Percentiles rank a stretch among this genome's conserved stretches.
These are phyloP conservation scores for Metschnikowia chrysomelidarum DNA, from an alignment of 805 yeast species.

Conservation along the genomic window DNA sequence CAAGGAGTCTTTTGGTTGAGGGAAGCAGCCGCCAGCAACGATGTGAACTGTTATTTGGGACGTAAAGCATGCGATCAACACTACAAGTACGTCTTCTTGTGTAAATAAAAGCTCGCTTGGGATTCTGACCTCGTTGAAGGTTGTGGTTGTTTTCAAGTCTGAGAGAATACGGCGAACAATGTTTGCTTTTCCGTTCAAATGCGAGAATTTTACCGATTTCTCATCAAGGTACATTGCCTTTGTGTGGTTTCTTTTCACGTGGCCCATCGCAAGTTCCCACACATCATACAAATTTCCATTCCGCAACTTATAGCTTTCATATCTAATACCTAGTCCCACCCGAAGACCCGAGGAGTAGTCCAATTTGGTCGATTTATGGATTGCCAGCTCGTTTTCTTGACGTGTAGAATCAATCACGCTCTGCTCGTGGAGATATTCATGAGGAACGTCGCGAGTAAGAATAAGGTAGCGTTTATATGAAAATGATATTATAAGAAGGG, in stretches of 20 bases:
- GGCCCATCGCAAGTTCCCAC: slow-evolving; percentile 52
- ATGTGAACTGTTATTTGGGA: slow-evolving; percentile 41
- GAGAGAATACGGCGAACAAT: slow-evolving; percentile 20
- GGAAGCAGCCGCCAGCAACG: slow-evolving; percentile 26
- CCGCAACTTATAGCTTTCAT: slow-evolving; percentile 59
- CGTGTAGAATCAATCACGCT: slow-evolving; percentile 64
- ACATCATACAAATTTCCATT: slow-evolving; percentile 76
- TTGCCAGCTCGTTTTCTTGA: slow-evolving; percentile 66
- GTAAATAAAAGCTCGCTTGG: slow-evolving; percentile 23
- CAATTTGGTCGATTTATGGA: slow-evolving; percentile 70
- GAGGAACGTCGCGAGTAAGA: slow-evolving; percentile 53
- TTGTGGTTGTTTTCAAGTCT: neutral
- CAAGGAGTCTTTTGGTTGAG: neutral
- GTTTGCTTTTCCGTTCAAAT: slow-evolving; percentile 30
- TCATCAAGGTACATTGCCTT: slow-evolving; percentile 21
- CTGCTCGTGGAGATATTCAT: slow-evolving; percentile 59
- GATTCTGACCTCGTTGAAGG: slow-evolving; percentile 24
- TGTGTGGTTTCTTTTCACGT: slow-evolving; percentile 23
- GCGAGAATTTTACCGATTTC: slow-evolving; percentile 17
- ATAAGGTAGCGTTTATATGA: slow-evolving; percentile 27
- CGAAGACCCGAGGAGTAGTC: slow-evolving; percentile 70
- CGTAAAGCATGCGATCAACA: slow-evolving; percentile 45
- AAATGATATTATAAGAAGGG: slow-evolving; percentile 11
- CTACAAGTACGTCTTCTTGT: slow-evolving; percentile 33
- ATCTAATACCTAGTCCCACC: slow-evolving; percentile 65